phyloP scores from a whole-genome alignment of 202 grass and related monocot genomes.

The Brachypodium distachyon region DNA sequence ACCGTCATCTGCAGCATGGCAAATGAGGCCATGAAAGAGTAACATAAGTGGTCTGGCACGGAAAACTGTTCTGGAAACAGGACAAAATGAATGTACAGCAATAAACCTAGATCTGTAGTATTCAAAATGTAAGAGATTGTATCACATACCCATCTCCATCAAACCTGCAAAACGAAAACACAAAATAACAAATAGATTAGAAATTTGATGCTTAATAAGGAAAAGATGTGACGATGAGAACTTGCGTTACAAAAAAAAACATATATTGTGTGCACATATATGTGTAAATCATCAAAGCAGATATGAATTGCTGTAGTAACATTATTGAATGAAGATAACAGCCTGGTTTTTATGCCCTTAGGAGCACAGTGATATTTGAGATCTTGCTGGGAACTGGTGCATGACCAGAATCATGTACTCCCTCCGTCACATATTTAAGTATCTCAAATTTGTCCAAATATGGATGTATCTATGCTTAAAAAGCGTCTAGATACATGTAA shows the following conservation, averaged over 20 bases:
- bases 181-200: not conserved
- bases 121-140: not conserved
- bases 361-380: not conserved
- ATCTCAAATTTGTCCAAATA: too few species aligned
- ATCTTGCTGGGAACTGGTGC: not conserved
- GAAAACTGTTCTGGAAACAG: not conserved
- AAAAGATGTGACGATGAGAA: not conserved
- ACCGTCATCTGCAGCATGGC: not conserved
- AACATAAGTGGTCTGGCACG: not conserved
- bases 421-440: too few species aligned
- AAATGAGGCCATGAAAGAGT: not conserved
- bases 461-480: too few species aligned
- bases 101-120: not conserved
- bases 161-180: slow-evolving; percentile 52
- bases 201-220: not conserved
- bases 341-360: not conserved
- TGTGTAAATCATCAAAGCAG: not conserved
- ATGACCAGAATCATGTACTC: not conserved
- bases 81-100: not conserved
- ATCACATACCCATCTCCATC: slow-evolving; percentile 88
- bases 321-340: not conserved
- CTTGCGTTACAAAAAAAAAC: not conserved
- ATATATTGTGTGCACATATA: too few species aligned
- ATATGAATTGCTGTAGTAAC: not conserved
- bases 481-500: too few species aligned